Percentiles rank a stretch among this genome's conserved stretches.
Evolutionary conservation across 345 rosid genomes (phyloP).

Genomic region (Dimocarpus longan): DNA sequence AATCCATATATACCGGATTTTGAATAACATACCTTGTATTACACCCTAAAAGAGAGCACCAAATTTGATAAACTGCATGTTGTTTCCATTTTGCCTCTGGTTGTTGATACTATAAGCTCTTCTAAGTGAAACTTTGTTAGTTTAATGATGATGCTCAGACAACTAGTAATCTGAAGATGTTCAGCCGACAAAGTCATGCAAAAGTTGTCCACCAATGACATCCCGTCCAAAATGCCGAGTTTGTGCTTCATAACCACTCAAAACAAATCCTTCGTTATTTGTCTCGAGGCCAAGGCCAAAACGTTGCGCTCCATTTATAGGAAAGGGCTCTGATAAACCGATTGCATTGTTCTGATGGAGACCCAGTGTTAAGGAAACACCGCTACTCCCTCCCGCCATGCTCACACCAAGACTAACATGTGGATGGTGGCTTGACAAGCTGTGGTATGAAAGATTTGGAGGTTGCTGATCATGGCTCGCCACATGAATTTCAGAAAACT

Average conservation of each 20-base stretch:
- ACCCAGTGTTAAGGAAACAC: slow-evolving; percentile 82
- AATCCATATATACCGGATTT: slow-evolving; percentile 25
- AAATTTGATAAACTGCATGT: background rate
- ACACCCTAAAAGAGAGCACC: background rate
- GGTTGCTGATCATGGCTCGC: slow-evolving; percentile 30
- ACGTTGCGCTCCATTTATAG: slow-evolving; percentile 64
- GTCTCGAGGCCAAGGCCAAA: slow-evolving; percentile 64
- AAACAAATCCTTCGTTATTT: slow-evolving; percentile 49
- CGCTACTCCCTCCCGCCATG: slow-evolving; percentile 47
- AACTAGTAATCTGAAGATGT: background rate
- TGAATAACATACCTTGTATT: slow-evolving; percentile 19
- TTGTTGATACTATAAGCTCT: slow-evolving; percentile 5
- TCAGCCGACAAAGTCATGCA: slow-evolving; percentile 92
- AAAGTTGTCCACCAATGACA: slow-evolving; percentile 81
- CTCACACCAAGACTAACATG: slow-evolving; percentile 44
- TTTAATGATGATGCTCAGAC: slow-evolving; percentile 10
- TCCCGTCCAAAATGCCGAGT: slow-evolving; percentile 67
- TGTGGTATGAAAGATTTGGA: slow-evolving; percentile 33
- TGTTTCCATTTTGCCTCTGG: slow-evolving; percentile 14
- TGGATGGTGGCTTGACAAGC: slow-evolving; percentile 45
- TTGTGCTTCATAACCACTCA: slow-evolving; percentile 61
- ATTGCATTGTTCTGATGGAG: slow-evolving; percentile 76
- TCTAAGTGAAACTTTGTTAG: slow-evolving; percentile 17
- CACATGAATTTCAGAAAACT: slow-evolving; percentile 35
- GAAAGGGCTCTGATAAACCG: slow-evolving; percentile 62